Evolutionary conservation across 306 rosid species (phyloP).

Genomic region (Cicer arietinum): DNA sequence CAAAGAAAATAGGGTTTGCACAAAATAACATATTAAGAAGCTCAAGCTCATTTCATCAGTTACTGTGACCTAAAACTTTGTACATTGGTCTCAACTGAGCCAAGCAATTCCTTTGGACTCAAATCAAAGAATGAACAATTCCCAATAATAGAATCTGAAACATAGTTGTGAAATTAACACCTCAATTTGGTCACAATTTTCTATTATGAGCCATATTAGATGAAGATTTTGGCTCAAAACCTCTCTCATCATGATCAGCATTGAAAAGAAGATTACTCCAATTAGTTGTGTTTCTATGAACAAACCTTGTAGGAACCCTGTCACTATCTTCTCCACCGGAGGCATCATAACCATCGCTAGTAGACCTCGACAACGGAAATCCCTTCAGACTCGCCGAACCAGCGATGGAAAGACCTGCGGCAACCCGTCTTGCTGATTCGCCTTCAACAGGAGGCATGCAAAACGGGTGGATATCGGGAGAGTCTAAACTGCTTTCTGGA

Average conservation of each 20-base stretch:
- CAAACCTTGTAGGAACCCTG: constrained; percentile 77
- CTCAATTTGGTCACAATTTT: constrained; percentile 62
- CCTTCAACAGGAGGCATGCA: constrained; percentile 68
- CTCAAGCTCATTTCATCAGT: constrained; percentile 42
- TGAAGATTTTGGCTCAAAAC: constrained; percentile 58
- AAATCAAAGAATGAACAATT: constrained; percentile 78
- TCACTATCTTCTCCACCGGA: constrained; percentile 99
- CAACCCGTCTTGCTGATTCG: constrained; percentile 71
- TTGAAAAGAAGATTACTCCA: constrained; percentile 81
- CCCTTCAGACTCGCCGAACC: constrained; percentile 56
- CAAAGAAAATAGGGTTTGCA: constrained; percentile 31
- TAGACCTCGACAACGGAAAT: constrained; percentile 81
- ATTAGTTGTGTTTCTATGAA: constrained; percentile 68
- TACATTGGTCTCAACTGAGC: constrained; percentile 53
- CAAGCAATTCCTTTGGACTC: constrained; percentile 51
- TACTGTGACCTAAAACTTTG: constrained; percentile 52
- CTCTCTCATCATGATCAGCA: constrained; percentile 74
- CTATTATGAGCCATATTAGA: constrained; percentile 61
- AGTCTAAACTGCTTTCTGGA: constrained; percentile 93
- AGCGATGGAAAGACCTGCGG: constrained; percentile 56
- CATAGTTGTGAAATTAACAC: constrained; percentile 43
- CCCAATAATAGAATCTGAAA: constrained; percentile 51
- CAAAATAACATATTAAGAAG: constrained; percentile 42
- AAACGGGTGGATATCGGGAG: constrained; percentile 92
- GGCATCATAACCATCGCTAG: constrained; percentile 97